Evolutionary conservation across 108 stramenopile species (phyloP).

Genomic region (Nitzschia sp.): DNA sequence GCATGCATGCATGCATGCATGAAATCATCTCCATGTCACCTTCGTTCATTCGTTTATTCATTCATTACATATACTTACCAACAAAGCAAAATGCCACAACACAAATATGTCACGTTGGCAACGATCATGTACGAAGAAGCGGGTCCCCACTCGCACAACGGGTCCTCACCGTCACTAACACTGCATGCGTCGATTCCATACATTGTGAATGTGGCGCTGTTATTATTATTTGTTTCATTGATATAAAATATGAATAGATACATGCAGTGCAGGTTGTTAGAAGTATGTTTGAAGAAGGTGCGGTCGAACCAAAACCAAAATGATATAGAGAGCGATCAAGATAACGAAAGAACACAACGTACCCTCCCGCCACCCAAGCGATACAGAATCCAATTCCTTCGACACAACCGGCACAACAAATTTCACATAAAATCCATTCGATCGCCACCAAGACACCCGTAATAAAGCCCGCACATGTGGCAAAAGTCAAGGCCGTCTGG

Average conservation of each 20-base stretch:
- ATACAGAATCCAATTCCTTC: constrained; percentile 20
- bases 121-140: constrained; percentile 23
- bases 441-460: constrained; percentile 20
- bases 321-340: too few relatives aligned
- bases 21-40: too few relatives aligned
- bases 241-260: too few relatives aligned
- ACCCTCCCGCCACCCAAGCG: constrained; percentile 22
- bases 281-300: too few relatives aligned
- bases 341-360: constrained; percentile 12
- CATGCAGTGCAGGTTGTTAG: too few relatives aligned
- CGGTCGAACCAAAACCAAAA: too few relatives aligned
- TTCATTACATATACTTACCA: too few relatives aligned
- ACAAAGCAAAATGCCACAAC: constrained; percentile 26
- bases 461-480: constrained; percentile 1
- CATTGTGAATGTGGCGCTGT: constrained; percentile 1
- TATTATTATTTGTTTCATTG: too few relatives aligned
- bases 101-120: constrained; percentile 25
- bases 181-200: neutral
- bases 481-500: constrained; percentile 10
- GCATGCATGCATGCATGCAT: too few relatives aligned
- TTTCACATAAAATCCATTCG: constrained; percentile 32
- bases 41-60: too few relatives aligned
- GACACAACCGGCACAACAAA: constrained; percentile 28
- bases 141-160: constrained; percentile 13
- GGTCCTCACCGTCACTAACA: neutral